Conservation (phyloP, 805 yeast genomes). For the Yarrowia porcina region DNA sequence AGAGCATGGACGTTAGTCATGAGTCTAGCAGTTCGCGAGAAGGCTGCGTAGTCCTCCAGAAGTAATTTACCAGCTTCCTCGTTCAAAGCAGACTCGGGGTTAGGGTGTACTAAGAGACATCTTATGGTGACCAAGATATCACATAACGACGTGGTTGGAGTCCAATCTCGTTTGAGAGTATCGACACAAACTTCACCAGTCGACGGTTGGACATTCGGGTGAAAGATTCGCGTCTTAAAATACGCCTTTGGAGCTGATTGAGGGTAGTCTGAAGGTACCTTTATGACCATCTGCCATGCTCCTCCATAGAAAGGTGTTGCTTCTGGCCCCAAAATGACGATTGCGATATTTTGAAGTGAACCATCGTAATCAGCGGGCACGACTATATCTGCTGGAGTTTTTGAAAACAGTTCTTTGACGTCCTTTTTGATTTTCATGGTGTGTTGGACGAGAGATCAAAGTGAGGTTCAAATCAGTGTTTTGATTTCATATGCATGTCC, state of each 20-base stretch:
- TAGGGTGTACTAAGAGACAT: slow-evolving; percentile 37
- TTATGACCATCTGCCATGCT: slow-evolving; percentile 45
- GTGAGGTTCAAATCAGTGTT: neutral
- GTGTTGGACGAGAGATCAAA: neutral
- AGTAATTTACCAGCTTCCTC: slow-evolving; percentile 37
- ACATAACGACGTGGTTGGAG: slow-evolving; percentile 31
- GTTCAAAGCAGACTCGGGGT: slow-evolving; percentile 37
- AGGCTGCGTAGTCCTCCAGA: slow-evolving; percentile 34
- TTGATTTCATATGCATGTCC: neutral
- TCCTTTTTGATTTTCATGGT: slow-evolving; percentile 18
- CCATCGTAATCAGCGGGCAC: slow-evolving; percentile 2
- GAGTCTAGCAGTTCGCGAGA: slow-evolving; percentile 33
- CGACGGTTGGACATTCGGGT: slow-evolving; percentile 36
- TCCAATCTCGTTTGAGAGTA: slow-evolving; percentile 38
- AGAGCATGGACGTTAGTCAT: slow-evolving; percentile 37
- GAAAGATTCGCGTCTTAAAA: slow-evolving; percentile 38
- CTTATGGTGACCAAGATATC: slow-evolving; percentile 36
- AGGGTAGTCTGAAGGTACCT: slow-evolving; percentile 44
- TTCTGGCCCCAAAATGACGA: slow-evolving; percentile 39
- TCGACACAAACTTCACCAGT: slow-evolving; percentile 39
- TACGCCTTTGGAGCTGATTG: slow-evolving; percentile 45
- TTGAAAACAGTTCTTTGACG: neutral
- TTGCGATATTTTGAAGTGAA: neutral
- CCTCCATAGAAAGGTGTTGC: slow-evolving; percentile 47
- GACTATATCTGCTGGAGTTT: slow-evolving; percentile 1